Evolutionary conservation across 2,329 filamentous ascomycete genomes (phyloP), one percentile per base, ranked within the genome.

Genomic region (Volutella citrinella): DNA sequence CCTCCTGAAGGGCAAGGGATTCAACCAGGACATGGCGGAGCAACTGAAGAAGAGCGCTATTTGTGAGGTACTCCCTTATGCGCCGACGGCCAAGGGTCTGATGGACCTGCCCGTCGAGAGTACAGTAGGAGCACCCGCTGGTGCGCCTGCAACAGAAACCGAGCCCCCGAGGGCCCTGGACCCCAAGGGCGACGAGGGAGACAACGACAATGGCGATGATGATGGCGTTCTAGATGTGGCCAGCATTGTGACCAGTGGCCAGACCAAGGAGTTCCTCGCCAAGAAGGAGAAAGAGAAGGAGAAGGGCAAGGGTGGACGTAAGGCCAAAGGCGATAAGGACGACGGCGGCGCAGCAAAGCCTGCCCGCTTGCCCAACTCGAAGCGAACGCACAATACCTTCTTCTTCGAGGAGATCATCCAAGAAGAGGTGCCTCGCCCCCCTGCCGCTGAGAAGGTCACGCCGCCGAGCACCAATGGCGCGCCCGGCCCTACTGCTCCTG

Each of bases 151-250:
- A 19, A 55, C 57, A 15, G 52, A 54, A 5, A 51, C 58, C 6
- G 69, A 69, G 19, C 63, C 32, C 43, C 54, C n/a, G 51, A 60
- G 68, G 39, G 55, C 59, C 9, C 36, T 51, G n/a, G 54, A 51
- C 25, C 38, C 51, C 6, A 68, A 64, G 8, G 64, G 64, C 11
- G 57, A 56, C 19, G 67, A 61, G 7, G 66, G 67, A 2, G 58
- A 59, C n/a, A 68, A 68, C 38, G 58, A 57, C 8, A 59, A 61
- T 5, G 62, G 65, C 3, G 68, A 72, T 4, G 76, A 80, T 3
- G 86, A 91, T 38, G 87, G 87, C 16, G 84, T 90, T 8, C 68
- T 93, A 4, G 85, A 93, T 48, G 85, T 93, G 28, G 87, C 87
- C n/a, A 84, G 76, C 46, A 90, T 93, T 45, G 86, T 93, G 21